Evolutionary conservation across 2,329 filamentous ascomycete species (phyloP).

Genomic region (Penicillium olsonii): DNA sequence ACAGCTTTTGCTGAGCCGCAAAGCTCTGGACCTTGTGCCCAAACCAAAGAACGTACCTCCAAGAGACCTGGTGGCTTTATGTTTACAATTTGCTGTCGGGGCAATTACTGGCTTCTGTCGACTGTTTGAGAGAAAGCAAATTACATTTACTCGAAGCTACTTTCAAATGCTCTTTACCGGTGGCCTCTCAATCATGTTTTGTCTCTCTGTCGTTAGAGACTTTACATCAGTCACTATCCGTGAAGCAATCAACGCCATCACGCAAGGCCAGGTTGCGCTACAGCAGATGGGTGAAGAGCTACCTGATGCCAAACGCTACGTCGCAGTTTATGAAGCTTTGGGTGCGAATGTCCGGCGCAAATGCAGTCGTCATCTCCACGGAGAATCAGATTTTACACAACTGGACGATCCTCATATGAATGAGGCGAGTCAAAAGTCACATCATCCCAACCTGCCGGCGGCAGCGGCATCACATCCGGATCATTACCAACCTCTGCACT

Average conservation of each 20-base stretch:
- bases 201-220: constrained; percentile 17
- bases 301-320: constrained; percentile 21
- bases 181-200: constrained; percentile 42
- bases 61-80: constrained; percentile 33
- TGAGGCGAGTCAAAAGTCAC: not conserved
- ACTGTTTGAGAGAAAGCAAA: constrained; percentile 37
- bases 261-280: constrained; percentile 9
- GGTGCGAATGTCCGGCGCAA: constrained; percentile 16
- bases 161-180: constrained; percentile 53
- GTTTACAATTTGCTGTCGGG: constrained; percentile 38
- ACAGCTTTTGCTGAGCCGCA: constrained; percentile 42
- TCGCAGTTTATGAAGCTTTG: constrained; percentile 24
- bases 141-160: constrained; percentile 51
- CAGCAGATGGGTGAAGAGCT: constrained; percentile 18
- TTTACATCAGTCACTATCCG: constrained; percentile 6
- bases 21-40: constrained; percentile 44
- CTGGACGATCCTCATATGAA: not conserved
- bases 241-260: constrained; percentile 16
- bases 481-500: not conserved
- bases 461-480: not conserved
- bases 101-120: constrained; percentile 43
- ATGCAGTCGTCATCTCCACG: constrained; percentile 3
- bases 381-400: not conserved
- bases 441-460: not conserved
- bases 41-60: constrained; percentile 37